Evolutionary conservation across 805 yeast species (phyloP), one percentile per base, ranked within the genome.

Genomic region (Candida sithepensis): DNA sequence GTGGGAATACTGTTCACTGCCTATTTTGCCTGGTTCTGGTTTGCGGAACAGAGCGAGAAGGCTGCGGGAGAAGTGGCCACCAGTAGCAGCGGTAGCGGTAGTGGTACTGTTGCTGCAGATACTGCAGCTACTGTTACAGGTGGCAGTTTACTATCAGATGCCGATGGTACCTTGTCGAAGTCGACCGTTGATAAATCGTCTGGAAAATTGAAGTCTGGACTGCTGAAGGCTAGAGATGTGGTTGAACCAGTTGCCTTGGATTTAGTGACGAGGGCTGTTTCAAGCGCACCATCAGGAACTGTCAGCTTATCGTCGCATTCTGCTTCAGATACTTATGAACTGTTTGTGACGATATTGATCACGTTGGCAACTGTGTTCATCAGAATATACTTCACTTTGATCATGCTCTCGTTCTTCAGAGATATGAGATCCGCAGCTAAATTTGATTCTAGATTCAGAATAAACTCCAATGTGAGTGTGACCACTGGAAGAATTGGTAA

Each of bases 21-120:
- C 4, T 85, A 82, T 66, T 91, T 92, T 62, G 75, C 84, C 5
- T 75, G 77, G 45, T 76, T 80, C 50, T 92, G 97, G 97, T 85
- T 89, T 59, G 64, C 54, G 10, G 56, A 58, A 41, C 59, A 59
- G 47, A 48, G 55, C 26, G 33, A 50, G 23, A 44, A 40, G 34
- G 38, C 48, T 4, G 32, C 24, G 6, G 21, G 21, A 14, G 10
- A 13, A 14, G 43, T 70, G 48, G 56, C 50, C 12, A 30, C 44
- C 10, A 48, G 50, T 5, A 62, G 59, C 16, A 52, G 54, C 16
- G 50, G 59, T 19, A 69, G 60, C 16, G 53, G 55, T n/a, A 49
- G 59, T 20, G 68, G 65, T 37, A 62, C 60, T 20, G 69, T 66
- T 34, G 63, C 67, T 6, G 38, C 36, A 22, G 12, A 37, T 23